These are phyloP conservation scores for Neurospora sp. DNA, from an alignment of 2,329 filamentous ascomycete genomes.

Conservation along the genomic window DNA sequence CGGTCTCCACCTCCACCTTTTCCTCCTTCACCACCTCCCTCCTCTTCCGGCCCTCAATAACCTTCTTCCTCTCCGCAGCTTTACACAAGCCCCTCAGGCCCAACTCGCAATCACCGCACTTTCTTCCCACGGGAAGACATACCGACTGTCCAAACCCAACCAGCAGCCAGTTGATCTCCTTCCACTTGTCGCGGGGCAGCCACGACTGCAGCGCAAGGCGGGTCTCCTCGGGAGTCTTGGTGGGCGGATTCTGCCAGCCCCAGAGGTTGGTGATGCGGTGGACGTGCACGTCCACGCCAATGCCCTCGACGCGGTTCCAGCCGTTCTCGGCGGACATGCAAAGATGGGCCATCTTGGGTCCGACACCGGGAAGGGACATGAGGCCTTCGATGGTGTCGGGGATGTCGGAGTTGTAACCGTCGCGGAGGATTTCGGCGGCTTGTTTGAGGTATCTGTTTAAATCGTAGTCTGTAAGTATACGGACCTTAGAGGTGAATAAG, in stretches of 20 bases:
- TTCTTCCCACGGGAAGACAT: conserved; percentile 68
- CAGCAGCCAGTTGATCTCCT: conserved; percentile 82
- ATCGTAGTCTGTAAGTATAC: not conserved
- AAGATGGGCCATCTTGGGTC: conserved; percentile 90
- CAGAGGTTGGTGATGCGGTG: conserved; percentile 91
- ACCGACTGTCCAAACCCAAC: conserved; percentile 84
- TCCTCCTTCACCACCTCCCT: conserved; percentile 26
- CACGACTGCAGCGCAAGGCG: conserved; percentile 65
- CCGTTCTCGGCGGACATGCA: conserved; percentile 61
- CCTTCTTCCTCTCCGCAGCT: conserved; percentile 57
- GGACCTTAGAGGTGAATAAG: not conserved
- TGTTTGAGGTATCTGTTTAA: conserved; percentile 54
- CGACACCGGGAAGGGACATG: conserved; percentile 72
- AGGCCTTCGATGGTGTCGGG: conserved; percentile 69
- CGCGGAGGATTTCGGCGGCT: conserved; percentile 61
- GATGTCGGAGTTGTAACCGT: conserved; percentile 65
- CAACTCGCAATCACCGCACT: conserved; percentile 79
- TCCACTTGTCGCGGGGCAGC: conserved; percentile 79
- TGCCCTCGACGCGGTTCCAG: conserved; percentile 58
- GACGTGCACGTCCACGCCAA: conserved; percentile 91
- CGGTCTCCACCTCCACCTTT: conserved; percentile 19
- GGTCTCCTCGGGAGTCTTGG: conserved; percentile 74
- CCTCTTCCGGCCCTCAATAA: conserved; percentile 44
- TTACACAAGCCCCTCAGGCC: conserved; percentile 68
- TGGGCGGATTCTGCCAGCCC: conserved; percentile 67